Percentiles rank a stretch among this genome's conserved stretches.
These are phyloP conservation scores for Geranium incanum DNA, from an alignment of 441 rosid genomes.

Conservation along the genomic window DNA sequence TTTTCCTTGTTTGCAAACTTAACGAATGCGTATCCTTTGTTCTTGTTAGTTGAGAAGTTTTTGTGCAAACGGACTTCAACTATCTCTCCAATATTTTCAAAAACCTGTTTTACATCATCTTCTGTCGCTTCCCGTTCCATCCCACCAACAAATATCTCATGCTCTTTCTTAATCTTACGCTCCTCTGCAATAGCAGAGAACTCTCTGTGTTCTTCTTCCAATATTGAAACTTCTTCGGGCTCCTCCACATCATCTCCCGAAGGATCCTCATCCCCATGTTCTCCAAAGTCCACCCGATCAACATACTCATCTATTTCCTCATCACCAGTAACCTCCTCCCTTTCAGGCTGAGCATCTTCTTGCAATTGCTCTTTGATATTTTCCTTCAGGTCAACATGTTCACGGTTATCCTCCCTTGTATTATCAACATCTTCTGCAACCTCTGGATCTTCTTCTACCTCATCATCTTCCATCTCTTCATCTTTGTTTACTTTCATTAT, in stretches of 20 bases:
- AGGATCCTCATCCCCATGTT: conserved; percentile 45
- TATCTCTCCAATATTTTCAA: conserved; percentile 52
- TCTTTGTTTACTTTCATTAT: conserved; percentile 10
- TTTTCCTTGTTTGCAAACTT: conserved; percentile 53
- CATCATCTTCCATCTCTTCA: conserved; percentile 16
- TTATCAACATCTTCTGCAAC: conserved; percentile 17
- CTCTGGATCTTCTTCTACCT: not conserved
- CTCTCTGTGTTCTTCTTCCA: conserved; percentile 49
- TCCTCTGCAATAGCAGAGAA: conserved; percentile 42
- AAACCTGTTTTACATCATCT: conserved; percentile 49
- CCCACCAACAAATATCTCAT: conserved; percentile 62
- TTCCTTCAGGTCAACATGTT: conserved; percentile 19
- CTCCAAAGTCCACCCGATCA: conserved; percentile 53
- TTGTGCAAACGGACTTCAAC: conserved; percentile 49
- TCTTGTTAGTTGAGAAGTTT: conserved; percentile 37
- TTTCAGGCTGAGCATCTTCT: conserved; percentile 23
- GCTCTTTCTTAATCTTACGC: conserved; percentile 49
- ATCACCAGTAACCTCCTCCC: conserved; percentile 35
- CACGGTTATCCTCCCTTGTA: conserved; percentile 19
- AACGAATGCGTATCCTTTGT: conserved; percentile 58
- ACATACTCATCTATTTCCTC: conserved; percentile 49
- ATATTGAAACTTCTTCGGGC: conserved; percentile 35
- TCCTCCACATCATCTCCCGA: conserved; percentile 51
- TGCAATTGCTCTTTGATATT: conserved; percentile 17
- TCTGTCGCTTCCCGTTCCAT: conserved; percentile 50